Percentiles rank a stretch among this genome's conserved stretches.
phyloP scores from a whole-genome alignment of 2,329 filamentous ascomycete species.

The Aureobasidium sp. region DNA sequence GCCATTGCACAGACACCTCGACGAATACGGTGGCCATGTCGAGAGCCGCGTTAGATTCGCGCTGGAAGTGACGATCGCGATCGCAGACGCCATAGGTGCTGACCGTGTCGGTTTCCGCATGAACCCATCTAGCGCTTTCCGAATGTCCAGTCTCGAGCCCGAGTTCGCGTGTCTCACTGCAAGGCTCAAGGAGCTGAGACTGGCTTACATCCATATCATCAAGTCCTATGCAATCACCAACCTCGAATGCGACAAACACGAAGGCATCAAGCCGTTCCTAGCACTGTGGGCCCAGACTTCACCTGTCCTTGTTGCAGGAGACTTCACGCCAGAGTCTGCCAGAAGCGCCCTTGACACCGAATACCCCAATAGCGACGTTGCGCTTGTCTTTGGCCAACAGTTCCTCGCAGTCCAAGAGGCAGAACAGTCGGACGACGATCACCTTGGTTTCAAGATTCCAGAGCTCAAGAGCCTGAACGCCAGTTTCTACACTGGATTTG shows the following conservation, averaged over 20 bases:
- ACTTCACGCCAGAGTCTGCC: slow-evolving; percentile 35
- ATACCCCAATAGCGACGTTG: slow-evolving; percentile 37
- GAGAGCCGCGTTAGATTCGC: slow-evolving; percentile 46
- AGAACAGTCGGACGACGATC: neutral
- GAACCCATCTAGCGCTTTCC: slow-evolving; percentile 53
- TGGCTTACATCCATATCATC: slow-evolving; percentile 57
- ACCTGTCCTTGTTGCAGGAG: slow-evolving; percentile 43
- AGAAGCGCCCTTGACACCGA: slow-evolving; percentile 32
- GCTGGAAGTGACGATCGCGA: slow-evolving; percentile 47
- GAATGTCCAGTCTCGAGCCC: slow-evolving; percentile 53
- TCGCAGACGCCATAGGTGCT: slow-evolving; percentile 44
- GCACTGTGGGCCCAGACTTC: slow-evolving; percentile 38
- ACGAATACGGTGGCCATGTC: slow-evolving; percentile 41
- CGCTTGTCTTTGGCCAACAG: slow-evolving; percentile 38
- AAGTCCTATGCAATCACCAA: slow-evolving; percentile 48
- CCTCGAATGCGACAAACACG: slow-evolving; percentile 34
- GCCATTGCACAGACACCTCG: slow-evolving; percentile 54
- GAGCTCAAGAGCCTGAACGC: neutral
- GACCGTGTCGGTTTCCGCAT: slow-evolving; percentile 52
- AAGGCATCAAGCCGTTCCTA: slow-evolving; percentile 39
- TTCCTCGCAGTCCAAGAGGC: neutral
- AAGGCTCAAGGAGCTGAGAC: slow-evolving; percentile 41
- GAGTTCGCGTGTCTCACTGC: slow-evolving; percentile 55
- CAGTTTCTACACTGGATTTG: neutral
- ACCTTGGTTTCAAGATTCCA: neutral